Base-by-base conservation (phyloP, 1,284 basidiomycete species). In the Rhodotorula mucilaginosa region DNA sequence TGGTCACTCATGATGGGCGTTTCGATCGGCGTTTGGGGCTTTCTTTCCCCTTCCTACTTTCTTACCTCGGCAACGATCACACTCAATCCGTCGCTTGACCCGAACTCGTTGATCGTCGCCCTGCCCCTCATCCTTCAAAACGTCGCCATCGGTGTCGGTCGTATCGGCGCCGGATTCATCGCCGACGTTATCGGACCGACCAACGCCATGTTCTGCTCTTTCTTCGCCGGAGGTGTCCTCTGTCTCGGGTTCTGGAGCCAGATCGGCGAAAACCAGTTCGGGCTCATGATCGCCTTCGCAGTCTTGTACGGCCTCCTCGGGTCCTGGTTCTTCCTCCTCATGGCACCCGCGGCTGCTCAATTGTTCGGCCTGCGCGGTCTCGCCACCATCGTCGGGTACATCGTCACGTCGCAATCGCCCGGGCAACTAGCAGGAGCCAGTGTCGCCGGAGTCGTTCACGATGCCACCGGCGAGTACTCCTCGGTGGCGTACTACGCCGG, bases 321-420 rank as follows among this genome's bases (percentile, higher is more conserved):
- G 18, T 54, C 58, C 1, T 73, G 70, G 70, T 77, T 74, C 61
- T 62, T 73, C 65, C 59, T 73, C 12, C 48, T 68, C 59, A 54
- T 64, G 48, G 57, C 65, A 19, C 56, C 57, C 19, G 64, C 47
- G 0, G 60, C 69, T 6, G 64, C 69, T 0, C 61, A 73, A 60
- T 59, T 77, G 0, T 77, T 77, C 47, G 75, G 76, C 8, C 54
- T 74, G 1, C 60, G 70, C 6, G 71, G 73, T 10, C 68, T 77
- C 18, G 73, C 74, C 5, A 76, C 76, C 1, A 61, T 76, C 26
- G 67, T 67, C 1, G 76, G 76, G 1, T 75, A 72, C 63, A 65
- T 66, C 34, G 67, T 76, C n/a, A 65, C 74, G 2, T 57, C 61
- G 13, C 75, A 76, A 44, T 18, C 34, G 2, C 66, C 69, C 1